phyloP scores from a whole-genome alignment of 1,139 yeast genomes.

The Kazachstania sp. region DNA sequence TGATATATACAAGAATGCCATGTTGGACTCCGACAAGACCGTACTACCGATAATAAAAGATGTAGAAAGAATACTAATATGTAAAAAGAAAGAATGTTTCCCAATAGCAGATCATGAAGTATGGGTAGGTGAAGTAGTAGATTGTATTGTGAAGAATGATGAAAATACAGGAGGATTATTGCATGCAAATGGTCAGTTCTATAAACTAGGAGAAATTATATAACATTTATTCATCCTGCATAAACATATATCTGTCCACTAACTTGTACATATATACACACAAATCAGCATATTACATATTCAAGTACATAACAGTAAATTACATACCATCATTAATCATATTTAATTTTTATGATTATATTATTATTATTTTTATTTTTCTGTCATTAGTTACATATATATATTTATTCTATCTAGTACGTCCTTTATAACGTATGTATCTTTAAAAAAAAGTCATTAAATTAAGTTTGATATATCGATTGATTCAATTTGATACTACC shows the following conservation, averaged over 20 bases:
- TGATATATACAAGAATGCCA: conserved; percentile 13
- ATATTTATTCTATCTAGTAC: not conserved
- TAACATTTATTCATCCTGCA: not conserved
- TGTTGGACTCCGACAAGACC: conserved; percentile 8
- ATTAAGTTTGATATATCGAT: conserved; percentile 20
- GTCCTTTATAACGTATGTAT: not conserved
- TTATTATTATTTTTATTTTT: not conserved
- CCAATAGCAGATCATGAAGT: conserved; percentile 74
- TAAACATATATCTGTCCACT: not conserved
- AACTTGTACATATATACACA: not conserved
- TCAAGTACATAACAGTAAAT: too few relatives aligned
- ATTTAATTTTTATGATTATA: too few relatives aligned
- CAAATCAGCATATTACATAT: too few relatives aligned
- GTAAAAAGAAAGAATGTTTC: conserved; percentile 48
- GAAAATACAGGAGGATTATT: conserved; percentile 49
- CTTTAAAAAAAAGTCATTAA: not conserved
- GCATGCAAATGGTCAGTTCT: conserved; percentile 57
- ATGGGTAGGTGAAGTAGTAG: conserved; percentile 68
- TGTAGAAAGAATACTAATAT: conserved; percentile 57
- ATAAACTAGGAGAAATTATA: conserved; percentile 40
- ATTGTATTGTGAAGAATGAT: conserved; percentile 36
- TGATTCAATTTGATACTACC: conserved; percentile 22
- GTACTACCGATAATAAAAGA: conserved; percentile 51
- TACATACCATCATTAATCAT: too few relatives aligned
- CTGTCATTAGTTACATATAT: not conserved